Base-by-base conservation (phyloP, 1,139 yeast species). In the Spathaspora sp. region DNA sequence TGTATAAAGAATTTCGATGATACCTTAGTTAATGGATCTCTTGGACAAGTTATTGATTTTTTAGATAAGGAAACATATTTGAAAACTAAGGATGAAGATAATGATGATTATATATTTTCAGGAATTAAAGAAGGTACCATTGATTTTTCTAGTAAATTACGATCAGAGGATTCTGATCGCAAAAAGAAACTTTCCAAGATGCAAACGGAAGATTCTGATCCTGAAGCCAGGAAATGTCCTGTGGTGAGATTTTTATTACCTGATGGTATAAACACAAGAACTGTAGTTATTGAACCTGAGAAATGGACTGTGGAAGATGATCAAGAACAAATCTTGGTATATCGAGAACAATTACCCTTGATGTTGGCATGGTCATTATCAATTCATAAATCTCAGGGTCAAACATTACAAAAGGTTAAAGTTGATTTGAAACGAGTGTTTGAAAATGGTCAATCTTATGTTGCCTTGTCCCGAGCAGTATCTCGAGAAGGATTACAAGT, bases 361-460 rank as follows among this genome's bases (percentile, higher is more conserved):
- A 85, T 90, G 56, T 70, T 91, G 15, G 96, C 99, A 0, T 93
- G 98, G 97, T 91, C 99, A 0, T 67, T 93, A 38, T 89, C 97
- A 0, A 91, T 93, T 43, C 99, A 93, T 63, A 93, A 93, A 65
- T 85, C 97, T 0, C 99, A 93, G 62, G 99, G 99, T 2, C 99
- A 95, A 63, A 91, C 99, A 0, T 68, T 93, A 43, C 86, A 86
- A 2, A 79, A 81, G 53, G 96, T 89, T 2, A 81, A 81, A 55
- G 96, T 93, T 5, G 96, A 95, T 63, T 72, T 93, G 51, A 72
- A 77, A 34, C 73, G 76, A 48, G 84, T 87, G 0, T 93, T 93
- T 65, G 99, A 91, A 60, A 86, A 82, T 51, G 99, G 99, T 0
- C 99, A 93, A 63, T 96, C 96, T 0, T 93, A 93, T 62, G 97